Conservation (phyloP, 2,329 filamentous ascomycete species). For the Aspergillus unguis region DNA sequence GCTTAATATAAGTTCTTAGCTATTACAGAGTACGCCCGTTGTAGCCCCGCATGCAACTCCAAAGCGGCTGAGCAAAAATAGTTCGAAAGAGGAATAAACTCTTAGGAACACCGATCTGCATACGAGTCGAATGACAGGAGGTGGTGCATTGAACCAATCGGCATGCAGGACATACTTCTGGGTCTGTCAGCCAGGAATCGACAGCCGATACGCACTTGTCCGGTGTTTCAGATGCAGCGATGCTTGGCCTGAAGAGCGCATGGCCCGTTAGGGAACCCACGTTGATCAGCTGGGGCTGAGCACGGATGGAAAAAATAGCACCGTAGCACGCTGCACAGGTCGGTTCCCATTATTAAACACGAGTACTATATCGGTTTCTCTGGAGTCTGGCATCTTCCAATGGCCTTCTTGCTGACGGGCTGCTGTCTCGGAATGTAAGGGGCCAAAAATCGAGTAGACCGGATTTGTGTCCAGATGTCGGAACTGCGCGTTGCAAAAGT, state of each 20-base stretch:
- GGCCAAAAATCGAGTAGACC: conserved; percentile 4
- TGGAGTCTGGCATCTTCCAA: background rate
- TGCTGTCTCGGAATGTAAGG: conserved; percentile 7
- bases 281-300: conserved; percentile 12
- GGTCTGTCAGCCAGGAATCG: background rate
- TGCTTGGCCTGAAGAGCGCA: conserved; percentile 6
- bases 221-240: conserved; percentile 11
- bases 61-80: conserved; percentile 10
- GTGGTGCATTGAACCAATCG: conserved; percentile 6
- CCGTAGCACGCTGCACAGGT: background rate
- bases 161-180: conserved; percentile 1
- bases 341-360: conserved; percentile 7
- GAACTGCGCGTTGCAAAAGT: background rate
- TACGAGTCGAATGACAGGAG: background rate
- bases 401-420: conserved; percentile 7
- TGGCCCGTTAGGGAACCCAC: background rate
- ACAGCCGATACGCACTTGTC: conserved; percentile 3
- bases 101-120: conserved; percentile 4
- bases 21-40: background rate
- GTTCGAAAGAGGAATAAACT: background rate
- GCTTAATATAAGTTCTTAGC: background rate
- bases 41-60: conserved; percentile 6
- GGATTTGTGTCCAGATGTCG: background rate
- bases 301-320: conserved; percentile 9
- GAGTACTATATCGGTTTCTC: background rate